Percentiles rank a stretch among this genome's conserved stretches.
Evolutionary conservation across 2,329 filamentous ascomycete species (phyloP).

Genomic region (Claviceps sp.): DNA sequence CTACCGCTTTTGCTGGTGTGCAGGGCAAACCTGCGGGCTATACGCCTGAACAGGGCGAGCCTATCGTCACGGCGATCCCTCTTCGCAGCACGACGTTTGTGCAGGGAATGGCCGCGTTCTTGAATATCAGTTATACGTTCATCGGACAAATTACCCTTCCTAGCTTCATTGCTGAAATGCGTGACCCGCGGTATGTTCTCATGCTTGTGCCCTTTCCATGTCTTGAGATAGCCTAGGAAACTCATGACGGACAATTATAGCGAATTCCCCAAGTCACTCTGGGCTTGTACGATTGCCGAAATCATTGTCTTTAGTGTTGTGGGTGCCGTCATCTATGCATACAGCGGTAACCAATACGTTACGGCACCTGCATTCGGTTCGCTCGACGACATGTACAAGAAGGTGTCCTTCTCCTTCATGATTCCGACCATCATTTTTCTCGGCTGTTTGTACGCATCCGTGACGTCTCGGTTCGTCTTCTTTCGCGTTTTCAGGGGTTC

Average conservation of each 20-base stretch:
- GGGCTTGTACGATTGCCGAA: conserved; percentile 79
- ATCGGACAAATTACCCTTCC: conserved; percentile 91
- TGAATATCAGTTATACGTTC: conserved; percentile 94
- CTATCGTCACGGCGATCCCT: conserved; percentile 56
- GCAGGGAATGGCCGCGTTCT: conserved; percentile 69
- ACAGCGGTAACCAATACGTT: conserved; percentile 80
- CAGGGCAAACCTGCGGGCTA: conserved; percentile 62
- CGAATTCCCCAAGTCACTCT: conserved; percentile 88
- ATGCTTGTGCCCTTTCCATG: not conserved
- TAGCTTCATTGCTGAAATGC: conserved; percentile 94
- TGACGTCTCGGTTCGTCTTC: conserved; percentile 82
- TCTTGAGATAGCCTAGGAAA: too few species aligned
- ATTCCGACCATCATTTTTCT: conserved; percentile 88
- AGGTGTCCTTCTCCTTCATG: conserved; percentile 89
- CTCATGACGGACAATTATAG: conserved; percentile 26
- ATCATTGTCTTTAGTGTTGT: conserved; percentile 76
- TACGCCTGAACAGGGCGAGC: conserved; percentile 42
- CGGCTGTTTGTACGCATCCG: conserved; percentile 79
- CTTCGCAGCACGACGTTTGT: conserved; percentile 65
- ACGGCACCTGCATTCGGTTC: conserved; percentile 80
- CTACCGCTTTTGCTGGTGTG: conserved; percentile 67
- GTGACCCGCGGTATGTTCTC: conserved; percentile 33
- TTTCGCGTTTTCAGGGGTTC: conserved; percentile 76
- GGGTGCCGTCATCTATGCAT: conserved; percentile 71
- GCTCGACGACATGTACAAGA: conserved; percentile 66